These are phyloP conservation scores for Beauveria sp. DNA, from an alignment of 2,329 filamentous ascomycete species.

Conservation along the genomic window DNA sequence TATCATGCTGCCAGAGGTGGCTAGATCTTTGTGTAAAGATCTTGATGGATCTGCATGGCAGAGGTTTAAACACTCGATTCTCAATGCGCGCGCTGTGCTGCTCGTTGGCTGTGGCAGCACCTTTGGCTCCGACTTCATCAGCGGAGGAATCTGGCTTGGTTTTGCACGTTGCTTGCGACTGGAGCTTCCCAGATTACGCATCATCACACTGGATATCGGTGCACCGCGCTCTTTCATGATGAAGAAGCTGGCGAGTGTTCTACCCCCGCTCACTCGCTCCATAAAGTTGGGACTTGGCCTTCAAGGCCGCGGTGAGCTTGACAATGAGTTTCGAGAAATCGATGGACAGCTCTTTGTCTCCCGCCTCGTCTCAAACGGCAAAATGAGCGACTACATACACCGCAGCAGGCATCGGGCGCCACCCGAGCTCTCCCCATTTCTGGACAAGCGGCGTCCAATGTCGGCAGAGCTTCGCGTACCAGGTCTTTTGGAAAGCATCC, in stretches of 20 bases:
- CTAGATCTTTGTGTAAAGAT: not conserved
- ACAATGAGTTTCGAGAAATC: constrained; percentile 14
- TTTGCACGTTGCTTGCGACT: not conserved
- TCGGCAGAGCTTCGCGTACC: constrained; percentile 13
- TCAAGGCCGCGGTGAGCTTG: constrained; percentile 1
- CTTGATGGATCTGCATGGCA: not conserved
- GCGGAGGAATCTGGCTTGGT: not conserved
- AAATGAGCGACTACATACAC: constrained; percentile 7
- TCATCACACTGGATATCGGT: not conserved
- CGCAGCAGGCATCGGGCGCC: constrained; percentile 7
- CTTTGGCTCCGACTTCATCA: not conserved
- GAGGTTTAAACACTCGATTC: not conserved
- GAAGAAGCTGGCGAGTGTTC: not conserved
- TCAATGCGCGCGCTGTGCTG: not conserved
- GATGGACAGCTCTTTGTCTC: constrained; percentile 15
- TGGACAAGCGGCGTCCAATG: constrained; percentile 5
- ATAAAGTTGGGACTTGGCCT: constrained; percentile 8
- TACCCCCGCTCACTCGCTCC: constrained; percentile 2
- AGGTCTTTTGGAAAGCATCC: constrained; percentile 16
- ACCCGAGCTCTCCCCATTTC: constrained; percentile 3
- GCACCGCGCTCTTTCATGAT: not conserved
- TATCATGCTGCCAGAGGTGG: not conserved
- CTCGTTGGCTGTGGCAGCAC: not conserved
- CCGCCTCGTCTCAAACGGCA: constrained; percentile 8
- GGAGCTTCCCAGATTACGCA: not conserved